phyloP scores from a whole-genome alignment of 164 flowering plant species.

The Sedum album region DNA sequence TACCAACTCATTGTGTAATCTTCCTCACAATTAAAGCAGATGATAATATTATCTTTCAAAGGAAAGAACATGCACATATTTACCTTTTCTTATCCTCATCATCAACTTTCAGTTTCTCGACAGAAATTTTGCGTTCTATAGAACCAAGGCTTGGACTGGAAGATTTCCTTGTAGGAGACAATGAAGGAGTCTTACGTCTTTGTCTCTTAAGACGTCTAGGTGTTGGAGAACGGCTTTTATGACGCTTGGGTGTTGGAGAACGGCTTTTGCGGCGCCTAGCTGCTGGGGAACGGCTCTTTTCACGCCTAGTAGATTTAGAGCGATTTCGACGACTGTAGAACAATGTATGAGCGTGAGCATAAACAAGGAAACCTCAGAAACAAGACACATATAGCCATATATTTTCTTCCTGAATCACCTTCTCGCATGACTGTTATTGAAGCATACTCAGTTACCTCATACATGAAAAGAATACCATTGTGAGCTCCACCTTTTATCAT shows the following conservation, averaged over 20 bases:
- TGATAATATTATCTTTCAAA: not conserved
- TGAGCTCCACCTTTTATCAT: constrained; percentile 76
- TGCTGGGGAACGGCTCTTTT: constrained; percentile 61
- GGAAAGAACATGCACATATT: constrained; percentile 3
- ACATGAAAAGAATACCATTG: constrained; percentile 57
- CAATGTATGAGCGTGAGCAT: constrained; percentile 17
- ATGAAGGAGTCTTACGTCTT: constrained; percentile 46
- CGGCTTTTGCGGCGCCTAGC: constrained; percentile 57
- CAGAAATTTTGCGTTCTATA: constrained; percentile 43
- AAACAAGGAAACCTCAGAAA: not conserved
- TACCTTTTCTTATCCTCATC: constrained; percentile 91
- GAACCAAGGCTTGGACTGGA: constrained; percentile 55
- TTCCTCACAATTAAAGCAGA: not conserved
- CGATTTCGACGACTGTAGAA: constrained; percentile 66
- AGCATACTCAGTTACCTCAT: constrained; percentile 71
- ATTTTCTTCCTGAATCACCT: constrained; percentile 21
- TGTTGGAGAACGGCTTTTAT: constrained; percentile 70
- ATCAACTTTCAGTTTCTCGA: constrained; percentile 59
- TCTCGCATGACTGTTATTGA: constrained; percentile 18
- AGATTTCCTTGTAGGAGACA: constrained; percentile 55
- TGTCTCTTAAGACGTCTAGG: constrained; percentile 61
- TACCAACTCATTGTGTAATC: not conserved
- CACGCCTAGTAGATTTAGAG: constrained; percentile 52
- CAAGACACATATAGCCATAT: not conserved
- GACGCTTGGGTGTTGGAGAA: constrained; percentile 57